Evolutionary conservation across 306 rosid species (phyloP).

Genomic region (Vigna hirtella): DNA sequence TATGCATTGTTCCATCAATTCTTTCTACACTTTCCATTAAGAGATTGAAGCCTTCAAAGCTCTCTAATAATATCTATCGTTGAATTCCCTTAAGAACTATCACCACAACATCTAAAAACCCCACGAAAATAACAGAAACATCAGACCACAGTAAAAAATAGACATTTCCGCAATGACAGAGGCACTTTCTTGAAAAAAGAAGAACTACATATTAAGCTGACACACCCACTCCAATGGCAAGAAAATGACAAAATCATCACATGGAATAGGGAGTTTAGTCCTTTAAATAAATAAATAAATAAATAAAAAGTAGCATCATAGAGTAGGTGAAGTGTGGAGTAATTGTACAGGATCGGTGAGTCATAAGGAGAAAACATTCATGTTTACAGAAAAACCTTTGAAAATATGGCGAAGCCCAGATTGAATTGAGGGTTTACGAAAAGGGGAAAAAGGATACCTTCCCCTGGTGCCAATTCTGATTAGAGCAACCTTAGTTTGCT

Average conservation of each 20-base stretch:
- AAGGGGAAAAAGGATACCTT: conserved; percentile 57
- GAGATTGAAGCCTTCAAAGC: neutral
- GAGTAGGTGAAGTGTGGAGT: neutral
- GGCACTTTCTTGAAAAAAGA: neutral
- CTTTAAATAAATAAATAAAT: neutral
- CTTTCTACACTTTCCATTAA: neutral
- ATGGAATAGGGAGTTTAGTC: too few species aligned
- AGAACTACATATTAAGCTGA: neutral
- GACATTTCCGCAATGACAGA: neutral
- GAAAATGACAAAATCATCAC: neutral
- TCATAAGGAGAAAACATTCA: too few species aligned
- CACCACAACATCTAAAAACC: neutral
- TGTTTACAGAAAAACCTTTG: neutral
- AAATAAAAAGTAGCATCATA: neutral
- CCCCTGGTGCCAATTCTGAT: conserved; percentile 86
- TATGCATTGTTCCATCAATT: neutral
- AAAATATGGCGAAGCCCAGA: neutral
- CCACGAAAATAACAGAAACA: neutral
- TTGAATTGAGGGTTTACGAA: neutral
- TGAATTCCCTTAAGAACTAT: neutral
- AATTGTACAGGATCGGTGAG: too few species aligned
- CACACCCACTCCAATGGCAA: neutral
- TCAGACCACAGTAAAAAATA: neutral
- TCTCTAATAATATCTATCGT: neutral
- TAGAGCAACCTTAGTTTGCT: conserved; percentile 66